Percentiles rank a stretch among this genome's conserved stretches.
phyloP scores from a whole-genome alignment of 2,329 filamentous ascomycete species.

The Botryotinia calthae region DNA sequence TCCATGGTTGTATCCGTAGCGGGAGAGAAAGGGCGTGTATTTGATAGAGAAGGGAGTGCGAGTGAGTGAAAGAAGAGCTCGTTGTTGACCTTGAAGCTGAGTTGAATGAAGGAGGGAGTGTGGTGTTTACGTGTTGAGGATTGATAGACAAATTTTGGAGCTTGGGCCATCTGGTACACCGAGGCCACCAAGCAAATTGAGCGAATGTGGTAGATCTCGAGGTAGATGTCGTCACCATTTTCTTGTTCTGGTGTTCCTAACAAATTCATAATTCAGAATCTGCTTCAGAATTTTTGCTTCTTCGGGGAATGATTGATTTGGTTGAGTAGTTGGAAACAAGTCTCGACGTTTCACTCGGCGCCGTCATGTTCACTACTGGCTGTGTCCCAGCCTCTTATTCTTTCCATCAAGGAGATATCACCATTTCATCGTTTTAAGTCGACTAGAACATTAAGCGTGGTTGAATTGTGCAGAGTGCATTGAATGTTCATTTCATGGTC shows the following conservation, averaged over 20 bases:
- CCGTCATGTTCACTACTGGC: neutral
- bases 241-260: neutral
- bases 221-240: neutral
- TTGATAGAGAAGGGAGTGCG: neutral
- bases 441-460: neutral
- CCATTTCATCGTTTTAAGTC: neutral
- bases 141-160: constrained; percentile 11
- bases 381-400: neutral
- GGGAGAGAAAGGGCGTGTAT: neutral
- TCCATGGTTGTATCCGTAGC: constrained; percentile 23
- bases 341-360: neutral
- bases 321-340: neutral
- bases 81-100: neutral
- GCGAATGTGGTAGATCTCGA: neutral
- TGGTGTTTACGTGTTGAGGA: neutral
- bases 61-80: neutral
- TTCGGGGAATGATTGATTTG: neutral
- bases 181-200: neutral
- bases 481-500: neutral
- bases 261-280: neutral
- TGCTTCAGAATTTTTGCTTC: neutral
- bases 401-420: neutral
- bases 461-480: neutral
- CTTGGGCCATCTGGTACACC: constrained; percentile 10
- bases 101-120: neutral